Base-by-base conservation (phyloP, 139 green algal genomes). In the Pleodorina starrii region DNA sequence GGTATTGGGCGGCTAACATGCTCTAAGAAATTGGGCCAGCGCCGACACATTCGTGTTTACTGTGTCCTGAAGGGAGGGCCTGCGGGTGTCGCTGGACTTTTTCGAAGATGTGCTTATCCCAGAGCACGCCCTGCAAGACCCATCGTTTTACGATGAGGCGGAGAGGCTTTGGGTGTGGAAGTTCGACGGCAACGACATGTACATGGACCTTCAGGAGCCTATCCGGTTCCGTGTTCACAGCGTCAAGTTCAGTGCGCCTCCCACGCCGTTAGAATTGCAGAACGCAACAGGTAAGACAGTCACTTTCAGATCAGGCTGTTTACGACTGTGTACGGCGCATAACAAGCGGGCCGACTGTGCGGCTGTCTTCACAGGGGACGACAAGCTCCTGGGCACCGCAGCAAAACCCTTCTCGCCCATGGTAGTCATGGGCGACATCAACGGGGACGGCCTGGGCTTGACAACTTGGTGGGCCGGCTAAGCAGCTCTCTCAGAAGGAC, bases 91-190 rank as follows among this genome's bases (percentile, higher is more conserved):
- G n/a, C 63, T 99, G 5, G 97, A 95, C 23, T 99, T 99, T 91
- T 99, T 99, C 57, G 90, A 96, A 7, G 97, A 99, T 85, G 87
- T 99, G 0, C n/a, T 95, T 27, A 94, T 99, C 19, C 96, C 96
- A 2, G 92, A 95, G 46, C 90, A 98, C 32, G 74, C 91, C 21
- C 84, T 98, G 46, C 81, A 93, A 27, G 92, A 95, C 17, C 94
- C 96, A 0, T 95, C 91, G 21, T 93, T 92, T 71, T 98, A 92
- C 84, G 84, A 97, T 57, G 91, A 96, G 40, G 36, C 87, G 4
- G 95, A 98, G 85, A 90, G 94, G 59, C 72, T 96, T 2, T 98
- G 96, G 96, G 79, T 96, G 7, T 98, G 96, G 96, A 95, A 97
- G 76, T 98, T 95, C 66, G 91, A 96, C 2, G 93, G 87, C 73